Percentiles rank a stretch among this genome's conserved stretches.
Conservation (phyloP, 768 basidiomycete species). For the Pleurotus citrinopileatus region DNA sequence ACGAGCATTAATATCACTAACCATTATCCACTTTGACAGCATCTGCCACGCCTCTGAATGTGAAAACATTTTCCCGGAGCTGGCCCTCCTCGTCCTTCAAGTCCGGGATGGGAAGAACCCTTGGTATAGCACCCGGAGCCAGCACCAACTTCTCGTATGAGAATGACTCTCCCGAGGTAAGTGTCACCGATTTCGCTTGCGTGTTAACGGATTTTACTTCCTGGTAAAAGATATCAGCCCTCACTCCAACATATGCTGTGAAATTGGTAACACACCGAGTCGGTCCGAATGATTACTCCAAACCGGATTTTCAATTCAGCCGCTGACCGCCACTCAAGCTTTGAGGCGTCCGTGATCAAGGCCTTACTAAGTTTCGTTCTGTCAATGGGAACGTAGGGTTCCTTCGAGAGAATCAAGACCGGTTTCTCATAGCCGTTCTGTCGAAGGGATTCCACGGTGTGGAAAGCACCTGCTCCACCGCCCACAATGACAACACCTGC, state of each 20-base stretch:
- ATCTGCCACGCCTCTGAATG: conserved; percentile 69
- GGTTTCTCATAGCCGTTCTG: conserved; percentile 78
- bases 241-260: not conserved
- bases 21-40: conserved; percentile 70
- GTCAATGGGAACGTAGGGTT: conserved; percentile 80
- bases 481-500: conserved; percentile 82
- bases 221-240: conserved; percentile 25
- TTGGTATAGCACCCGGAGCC: conserved; percentile 72
- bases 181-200: conserved; percentile 54
- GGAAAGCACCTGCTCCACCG: conserved; percentile 78
- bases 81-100: conserved; percentile 43
- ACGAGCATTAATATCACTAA: conserved; percentile 22
- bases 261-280: conserved; percentile 39
- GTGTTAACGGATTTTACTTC: conserved; percentile 72
- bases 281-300: conserved; percentile 61
- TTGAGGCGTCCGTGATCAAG: conserved; percentile 73
- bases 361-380: conserved; percentile 91
- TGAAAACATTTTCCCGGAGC: conserved; percentile 73
- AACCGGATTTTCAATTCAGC: conserved; percentile 78
- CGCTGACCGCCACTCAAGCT: conserved; percentile 69
- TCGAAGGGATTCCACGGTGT: conserved; percentile 76
- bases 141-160: conserved; percentile 78
- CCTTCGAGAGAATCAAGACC: conserved; percentile 79
- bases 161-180: conserved; percentile 54
- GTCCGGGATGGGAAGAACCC: conserved; percentile 58